Conservation (phyloP, 179 eudicot species). For the Camellia oleifera region DNA sequence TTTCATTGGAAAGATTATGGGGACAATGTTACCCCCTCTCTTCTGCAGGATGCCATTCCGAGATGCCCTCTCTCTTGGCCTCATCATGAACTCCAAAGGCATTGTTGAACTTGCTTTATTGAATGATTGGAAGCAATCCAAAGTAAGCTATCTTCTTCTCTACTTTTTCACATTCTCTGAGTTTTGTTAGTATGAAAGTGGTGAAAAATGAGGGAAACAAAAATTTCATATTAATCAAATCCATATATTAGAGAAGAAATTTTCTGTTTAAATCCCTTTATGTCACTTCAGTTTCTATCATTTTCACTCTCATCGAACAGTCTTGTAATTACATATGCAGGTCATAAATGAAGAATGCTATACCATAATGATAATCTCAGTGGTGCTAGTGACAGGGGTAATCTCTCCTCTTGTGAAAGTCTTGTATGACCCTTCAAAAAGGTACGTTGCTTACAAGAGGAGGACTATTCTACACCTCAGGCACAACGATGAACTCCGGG, state of each 20-base stretch:
- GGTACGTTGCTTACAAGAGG: slow-evolving; percentile 7
- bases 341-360: slow-evolving; percentile 32
- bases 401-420: slow-evolving; percentile 16
- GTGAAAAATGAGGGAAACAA: too few relatives aligned
- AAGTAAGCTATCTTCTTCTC: slow-evolving; percentile 24
- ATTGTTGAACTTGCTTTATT: slow-evolving; percentile 26
- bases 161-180: too few relatives aligned
- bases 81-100: slow-evolving; percentile 54
- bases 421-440: slow-evolving; percentile 33
- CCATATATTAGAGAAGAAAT: too few relatives aligned
- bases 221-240: too few relatives aligned
- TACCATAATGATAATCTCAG: slow-evolving; percentile 20
- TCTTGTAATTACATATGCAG: slow-evolving; percentile 24
- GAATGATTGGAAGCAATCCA: slow-evolving; percentile 24
- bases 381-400: slow-evolving; percentile 24
- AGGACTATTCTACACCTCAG: slow-evolving; percentile 19
- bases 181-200: too few relatives aligned
- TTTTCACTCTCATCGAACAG: slow-evolving; percentile 7
- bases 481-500: slow-evolving; percentile 40
- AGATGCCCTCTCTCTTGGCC: slow-evolving; percentile 44
- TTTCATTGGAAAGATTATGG: slow-evolving; percentile 30
- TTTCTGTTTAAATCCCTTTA: too few relatives aligned
- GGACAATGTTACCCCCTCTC: slow-evolving; percentile 43
- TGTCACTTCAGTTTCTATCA: too few relatives aligned
- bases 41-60: slow-evolving; percentile 44